These are phyloP conservation scores for Ogataea thermomethanolica DNA, from an alignment of 805 yeast genomes.

Conservation along the genomic window DNA sequence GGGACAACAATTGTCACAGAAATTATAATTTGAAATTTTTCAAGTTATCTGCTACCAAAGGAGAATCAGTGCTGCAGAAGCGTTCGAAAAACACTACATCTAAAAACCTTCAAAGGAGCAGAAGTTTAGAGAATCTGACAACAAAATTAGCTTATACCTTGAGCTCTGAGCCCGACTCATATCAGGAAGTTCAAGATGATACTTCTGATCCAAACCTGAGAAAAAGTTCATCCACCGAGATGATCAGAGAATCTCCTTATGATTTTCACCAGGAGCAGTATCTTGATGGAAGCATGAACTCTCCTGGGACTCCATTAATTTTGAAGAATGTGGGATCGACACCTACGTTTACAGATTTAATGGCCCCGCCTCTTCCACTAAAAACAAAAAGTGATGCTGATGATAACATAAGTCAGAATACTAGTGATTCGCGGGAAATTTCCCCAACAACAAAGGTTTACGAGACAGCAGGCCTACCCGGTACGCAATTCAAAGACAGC, in stretches of 20 bases:
- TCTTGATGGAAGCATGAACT: conserved; percentile 16
- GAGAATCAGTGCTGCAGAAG: too few species aligned
- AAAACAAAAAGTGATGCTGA: conserved; percentile 2
- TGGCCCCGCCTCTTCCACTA: conserved; percentile 14
- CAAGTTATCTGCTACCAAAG: not conserved
- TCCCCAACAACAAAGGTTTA: conserved; percentile 7
- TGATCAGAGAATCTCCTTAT: conserved; percentile 1
- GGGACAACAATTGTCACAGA: conserved; percentile 70
- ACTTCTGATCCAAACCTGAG: conserved; percentile 6
- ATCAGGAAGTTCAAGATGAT: conserved; percentile 3
- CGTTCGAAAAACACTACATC: conserved; percentile 10
- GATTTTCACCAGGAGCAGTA: conserved; percentile 5
- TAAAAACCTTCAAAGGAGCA: conserved; percentile 23
- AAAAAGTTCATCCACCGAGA: conserved; percentile 2
- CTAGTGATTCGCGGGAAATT: conserved; percentile 3
- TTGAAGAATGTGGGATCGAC: conserved; percentile 18
- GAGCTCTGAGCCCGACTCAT: conserved; percentile 2
- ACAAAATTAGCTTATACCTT: not conserved
- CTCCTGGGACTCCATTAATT: conserved; percentile 26
- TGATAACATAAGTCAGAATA: not conserved
- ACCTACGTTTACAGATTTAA: conserved; percentile 22
- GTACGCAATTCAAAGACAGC: not conserved
- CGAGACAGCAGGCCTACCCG: not conserved
- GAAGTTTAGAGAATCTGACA: conserved; percentile 22
- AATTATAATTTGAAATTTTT: conserved; percentile 55